phyloP scores from a whole-genome alignment of 73 alveolate species.

The Blepharisma stoltei region DNA sequence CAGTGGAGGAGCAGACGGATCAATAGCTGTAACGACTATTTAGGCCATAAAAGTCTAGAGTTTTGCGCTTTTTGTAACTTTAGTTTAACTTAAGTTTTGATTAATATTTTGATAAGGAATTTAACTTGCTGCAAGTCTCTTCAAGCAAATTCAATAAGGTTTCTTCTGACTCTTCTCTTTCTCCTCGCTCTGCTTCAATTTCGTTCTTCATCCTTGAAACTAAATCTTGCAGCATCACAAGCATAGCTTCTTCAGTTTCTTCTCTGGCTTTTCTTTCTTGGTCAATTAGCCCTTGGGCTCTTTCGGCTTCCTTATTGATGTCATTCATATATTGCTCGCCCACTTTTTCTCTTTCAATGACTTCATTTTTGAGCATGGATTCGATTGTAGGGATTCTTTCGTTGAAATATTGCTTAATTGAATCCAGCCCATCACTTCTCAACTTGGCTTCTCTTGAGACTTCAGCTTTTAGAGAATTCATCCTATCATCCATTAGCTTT shows the following conservation, averaged over 20 bases:
- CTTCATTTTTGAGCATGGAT: conserved; percentile 24
- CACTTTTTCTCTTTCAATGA: conserved; percentile 55
- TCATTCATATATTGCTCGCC: conserved; percentile 47
- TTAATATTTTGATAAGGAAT: conserved; percentile 47
- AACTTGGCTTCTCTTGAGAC: background rate
- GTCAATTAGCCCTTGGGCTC: conserved; percentile 37
- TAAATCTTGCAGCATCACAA: conserved; percentile 79
- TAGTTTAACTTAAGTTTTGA: no score
- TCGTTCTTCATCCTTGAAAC: conserved; percentile 70
- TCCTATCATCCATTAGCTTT: conserved; percentile 41
- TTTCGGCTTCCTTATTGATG: conserved; percentile 58
- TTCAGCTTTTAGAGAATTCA: conserved; percentile 24
- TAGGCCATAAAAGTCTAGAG: no score
- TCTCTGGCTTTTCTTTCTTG: conserved; percentile 77
- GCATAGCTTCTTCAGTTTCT: conserved; percentile 83
- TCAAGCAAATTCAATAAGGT: conserved; percentile 68
- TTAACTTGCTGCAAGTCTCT: conserved; percentile 75
- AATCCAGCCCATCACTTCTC: background rate
- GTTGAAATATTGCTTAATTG: conserved; percentile 32
- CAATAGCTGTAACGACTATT: no score
- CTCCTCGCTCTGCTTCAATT: conserved; percentile 71
- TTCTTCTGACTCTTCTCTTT: conserved; percentile 78
- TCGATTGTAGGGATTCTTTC: conserved; percentile 28
- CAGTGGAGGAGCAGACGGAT: background rate
- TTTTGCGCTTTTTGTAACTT: no score